Evolutionary conservation across 108 stramenopile species (phyloP).

Genomic region (Asterionellopsis glacialis): DNA sequence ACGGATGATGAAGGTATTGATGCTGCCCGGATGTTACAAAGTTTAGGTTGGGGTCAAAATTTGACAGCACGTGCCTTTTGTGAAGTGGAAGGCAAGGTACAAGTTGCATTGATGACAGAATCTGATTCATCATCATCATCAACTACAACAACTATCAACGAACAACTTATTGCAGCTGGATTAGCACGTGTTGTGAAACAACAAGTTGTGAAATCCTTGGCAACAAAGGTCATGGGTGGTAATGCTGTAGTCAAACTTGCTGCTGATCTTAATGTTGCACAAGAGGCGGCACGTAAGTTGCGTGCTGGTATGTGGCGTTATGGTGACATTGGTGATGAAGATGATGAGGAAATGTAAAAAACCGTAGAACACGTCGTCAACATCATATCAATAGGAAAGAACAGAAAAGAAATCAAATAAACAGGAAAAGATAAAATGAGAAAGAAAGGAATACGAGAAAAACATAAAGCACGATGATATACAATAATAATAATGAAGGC

Average conservation of each 20-base stretch:
- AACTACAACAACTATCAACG: constrained; percentile 79
- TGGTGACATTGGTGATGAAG: constrained; percentile 88
- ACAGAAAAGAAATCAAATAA: too few relatives aligned
- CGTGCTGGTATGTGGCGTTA: constrained; percentile 89
- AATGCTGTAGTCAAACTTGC: constrained; percentile 51
- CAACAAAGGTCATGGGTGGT: constrained; percentile 48
- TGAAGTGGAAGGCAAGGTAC: constrained; percentile 61
- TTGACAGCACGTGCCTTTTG: constrained; percentile 56
- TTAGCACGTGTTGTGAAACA: constrained; percentile 68
- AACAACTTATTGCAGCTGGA: constrained; percentile 60
- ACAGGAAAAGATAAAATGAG: too few relatives aligned
- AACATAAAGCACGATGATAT: too few relatives aligned
- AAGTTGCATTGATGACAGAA: constrained; percentile 47
- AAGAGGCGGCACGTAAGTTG: constrained; percentile 63
- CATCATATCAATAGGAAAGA: too few relatives aligned
- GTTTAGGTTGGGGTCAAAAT: constrained; percentile 79
- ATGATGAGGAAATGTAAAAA: constrained; percentile 79
- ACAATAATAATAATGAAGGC: too few relatives aligned
- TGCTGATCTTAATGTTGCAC: constrained; percentile 54
- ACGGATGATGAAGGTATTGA: constrained; percentile 82
- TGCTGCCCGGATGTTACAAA: constrained; percentile 74
- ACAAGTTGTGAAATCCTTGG: constrained; percentile 35
- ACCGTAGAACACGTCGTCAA: too few relatives aligned
- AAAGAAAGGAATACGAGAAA: too few relatives aligned
- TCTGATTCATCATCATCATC: too few relatives aligned